Percentiles rank a stretch among this genome's conserved stretches.
Evolutionary conservation across 768 basidiomycete species (phyloP).

Genomic region (Calocybe indica): DNA sequence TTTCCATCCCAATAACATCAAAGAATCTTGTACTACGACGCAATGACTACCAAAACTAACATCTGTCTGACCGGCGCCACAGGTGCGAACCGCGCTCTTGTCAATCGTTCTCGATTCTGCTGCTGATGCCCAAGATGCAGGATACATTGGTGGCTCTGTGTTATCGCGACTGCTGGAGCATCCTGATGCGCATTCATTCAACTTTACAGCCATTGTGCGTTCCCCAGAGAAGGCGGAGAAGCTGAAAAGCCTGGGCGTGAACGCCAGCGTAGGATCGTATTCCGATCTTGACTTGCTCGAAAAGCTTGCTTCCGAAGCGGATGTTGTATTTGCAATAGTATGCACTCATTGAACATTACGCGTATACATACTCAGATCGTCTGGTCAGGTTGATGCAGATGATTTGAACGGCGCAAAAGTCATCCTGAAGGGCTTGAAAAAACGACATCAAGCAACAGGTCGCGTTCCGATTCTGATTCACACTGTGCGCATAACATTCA

Average conservation of each 20-base stretch:
- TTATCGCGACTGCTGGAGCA: conserved; percentile 36
- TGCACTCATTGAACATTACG: not conserved
- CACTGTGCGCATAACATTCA: conserved; percentile 37
- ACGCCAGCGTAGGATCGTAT: conserved; percentile 39
- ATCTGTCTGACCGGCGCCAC: not conserved
- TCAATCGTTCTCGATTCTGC: not conserved
- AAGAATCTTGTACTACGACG: too few relatives aligned
- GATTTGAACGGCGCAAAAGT: conserved; percentile 36
- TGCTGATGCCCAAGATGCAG: conserved; percentile 13
- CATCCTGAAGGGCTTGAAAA: conserved; percentile 48
- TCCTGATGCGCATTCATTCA: conserved; percentile 25
- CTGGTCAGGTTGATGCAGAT: conserved; percentile 33
- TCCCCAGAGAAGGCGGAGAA: conserved; percentile 23
- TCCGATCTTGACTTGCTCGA: conserved; percentile 35
- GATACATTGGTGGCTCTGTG: conserved; percentile 45
- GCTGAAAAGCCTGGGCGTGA: conserved; percentile 30
- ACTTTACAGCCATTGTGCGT: conserved; percentile 25
- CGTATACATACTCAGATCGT: not conserved
- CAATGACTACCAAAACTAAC: not conserved
- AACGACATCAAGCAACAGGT: conserved; percentile 33
- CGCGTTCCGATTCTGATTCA: conserved; percentile 48
- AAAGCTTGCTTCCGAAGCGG: conserved; percentile 33
- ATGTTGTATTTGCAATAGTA: conserved; percentile 13
- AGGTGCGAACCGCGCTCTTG: not conserved
- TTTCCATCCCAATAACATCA: too few relatives aligned